phyloP scores from a whole-genome alignment of 2,329 filamentous ascomycete species.

The Chrysoporthe austroafricana region DNA sequence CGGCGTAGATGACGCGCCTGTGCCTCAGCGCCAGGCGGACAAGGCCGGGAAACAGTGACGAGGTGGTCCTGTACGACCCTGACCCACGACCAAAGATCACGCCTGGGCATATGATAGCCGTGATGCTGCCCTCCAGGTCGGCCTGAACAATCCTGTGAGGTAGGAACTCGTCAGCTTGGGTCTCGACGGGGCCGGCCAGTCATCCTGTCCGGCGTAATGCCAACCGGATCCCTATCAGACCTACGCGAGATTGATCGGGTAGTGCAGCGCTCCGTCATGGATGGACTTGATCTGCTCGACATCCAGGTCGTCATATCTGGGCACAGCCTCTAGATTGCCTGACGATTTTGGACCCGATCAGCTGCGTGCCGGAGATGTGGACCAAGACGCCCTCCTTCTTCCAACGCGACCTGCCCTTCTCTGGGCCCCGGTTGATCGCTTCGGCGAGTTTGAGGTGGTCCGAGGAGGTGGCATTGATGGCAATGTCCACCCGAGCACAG shows the following conservation, averaged over 20 bases:
- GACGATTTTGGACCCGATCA: constrained; percentile 16
- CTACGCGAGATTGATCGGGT: constrained; percentile 12
- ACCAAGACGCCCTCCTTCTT: constrained; percentile 2
- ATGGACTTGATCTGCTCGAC: constrained; percentile 13
- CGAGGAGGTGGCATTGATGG: constrained; percentile 15
- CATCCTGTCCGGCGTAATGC: background rate
- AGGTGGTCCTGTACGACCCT: constrained; percentile 14
- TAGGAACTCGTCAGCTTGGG: background rate
- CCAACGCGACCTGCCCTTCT: background rate
- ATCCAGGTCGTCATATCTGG: constrained; percentile 12
- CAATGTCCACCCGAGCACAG: constrained; percentile 11
- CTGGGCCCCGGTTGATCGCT: constrained; percentile 13
- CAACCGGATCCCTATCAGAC: background rate
- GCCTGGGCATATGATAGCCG: constrained; percentile 16
- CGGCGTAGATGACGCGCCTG: constrained; percentile 10
- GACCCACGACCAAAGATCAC: constrained; percentile 17
- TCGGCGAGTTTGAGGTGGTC: constrained; percentile 13
- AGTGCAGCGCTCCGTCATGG: constrained; percentile 5
- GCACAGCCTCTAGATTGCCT: constrained; percentile 6
- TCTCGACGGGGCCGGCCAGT: background rate
- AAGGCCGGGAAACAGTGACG: constrained; percentile 12
- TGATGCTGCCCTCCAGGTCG: constrained; percentile 13
- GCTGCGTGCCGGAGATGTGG: constrained; percentile 17
- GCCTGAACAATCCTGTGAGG: constrained; percentile 5
- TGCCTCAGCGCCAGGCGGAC: constrained; percentile 15